Percentiles rank a stretch among this genome's conserved stretches.
phyloP scores from a whole-genome alignment of 371 early-diverging fungal genomes.

The Syncephalastrum monosporum region DNA sequence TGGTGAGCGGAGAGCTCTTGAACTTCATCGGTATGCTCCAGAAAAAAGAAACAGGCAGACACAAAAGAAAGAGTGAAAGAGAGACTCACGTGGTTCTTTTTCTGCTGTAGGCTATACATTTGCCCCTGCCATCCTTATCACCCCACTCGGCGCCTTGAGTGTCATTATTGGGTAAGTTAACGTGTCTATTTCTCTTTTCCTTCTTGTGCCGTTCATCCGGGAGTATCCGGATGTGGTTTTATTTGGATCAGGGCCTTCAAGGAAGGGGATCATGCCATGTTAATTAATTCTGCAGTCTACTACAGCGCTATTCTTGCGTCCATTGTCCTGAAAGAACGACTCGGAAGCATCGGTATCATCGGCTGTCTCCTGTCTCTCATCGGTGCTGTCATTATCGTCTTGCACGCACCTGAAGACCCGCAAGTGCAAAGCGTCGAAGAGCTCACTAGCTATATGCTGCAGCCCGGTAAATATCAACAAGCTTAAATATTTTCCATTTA shows the following conservation, averaged over 20 bases:
- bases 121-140: constrained; percentile 90
- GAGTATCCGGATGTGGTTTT: too few species aligned
- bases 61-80: not conserved
- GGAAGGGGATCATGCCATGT: not conserved
- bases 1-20: constrained; percentile 81
- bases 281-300: constrained; percentile 9
- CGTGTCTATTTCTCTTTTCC: not conserved
- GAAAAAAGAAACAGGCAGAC: not conserved
- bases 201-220: not conserved
- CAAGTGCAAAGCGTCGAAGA: constrained; percentile 65
- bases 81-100: constrained; percentile 13
- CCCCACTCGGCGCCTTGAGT: constrained; percentile 88
- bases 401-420: constrained; percentile 88
- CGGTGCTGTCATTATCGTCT: constrained; percentile 84
- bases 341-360: constrained; percentile 77
- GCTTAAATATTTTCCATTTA: constrained; percentile 5
- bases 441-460: constrained; percentile 71
- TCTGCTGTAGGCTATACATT: constrained; percentile 72
- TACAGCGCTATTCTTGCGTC: constrained; percentile 31
- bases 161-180: constrained; percentile 75
- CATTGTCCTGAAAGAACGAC: constrained; percentile 66
- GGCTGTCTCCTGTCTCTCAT: constrained; percentile 87
- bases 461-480: constrained; percentile 44
- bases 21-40: constrained; percentile 59
- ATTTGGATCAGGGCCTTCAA: not conserved